Evolutionary conservation across 179 eudicot species (phyloP), one percentile per base, ranked within the genome.

Genomic region (Beta corolliflora): DNA sequence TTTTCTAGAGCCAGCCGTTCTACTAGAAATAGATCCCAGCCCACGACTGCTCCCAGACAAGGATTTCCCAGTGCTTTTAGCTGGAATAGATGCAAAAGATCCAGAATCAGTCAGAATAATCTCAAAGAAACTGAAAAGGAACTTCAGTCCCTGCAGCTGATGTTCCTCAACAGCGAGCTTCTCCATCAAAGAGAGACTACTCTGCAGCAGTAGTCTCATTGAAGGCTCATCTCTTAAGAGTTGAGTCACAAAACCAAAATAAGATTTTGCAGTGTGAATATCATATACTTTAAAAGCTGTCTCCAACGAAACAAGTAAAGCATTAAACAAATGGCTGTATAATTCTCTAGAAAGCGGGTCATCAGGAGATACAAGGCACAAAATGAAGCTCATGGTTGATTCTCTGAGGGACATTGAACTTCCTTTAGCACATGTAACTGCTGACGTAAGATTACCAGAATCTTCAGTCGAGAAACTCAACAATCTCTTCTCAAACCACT

Each of bases 401-500:
- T 95, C 99, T 88, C 90, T 93, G 45, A 97, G 89, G 82, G 97
- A 78, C 61, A 75, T 71, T 77, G 97, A 93, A 88, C 86, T 85
- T 84, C 86, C 97, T 84, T 87, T 89, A 58, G 85, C 87, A 88
- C 88, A 81, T 23, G 83, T 11, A 59, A 36, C 41, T 36, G 81
- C 85, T 86, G 88, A 80, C 14, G 84, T 14, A 45, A 80, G 76
- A 61, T 86, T 88, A 59, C 81, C 79, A 31, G 92, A 80, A 83
- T 89, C 88, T 84, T 92, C 92, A 23, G 77, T 75, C 25, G 78
- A 61, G 55, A 82, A 81, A 85, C 98, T 95, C 76, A 97, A 80
- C 64, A 97, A 85, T 83, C 99, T 89, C 77, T 87, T 89, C 84
- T 92, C 99, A 71, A 93, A 83, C 99, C 99, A 97, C 85, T 89